A percentile compares a stretch with the other conserved stretches of the same genome.
These are phyloP conservation scores for Colletotrichum neosansevieriae DNA, from an alignment of 2,329 filamentous ascomycete genomes.

Conservation along the genomic window DNA sequence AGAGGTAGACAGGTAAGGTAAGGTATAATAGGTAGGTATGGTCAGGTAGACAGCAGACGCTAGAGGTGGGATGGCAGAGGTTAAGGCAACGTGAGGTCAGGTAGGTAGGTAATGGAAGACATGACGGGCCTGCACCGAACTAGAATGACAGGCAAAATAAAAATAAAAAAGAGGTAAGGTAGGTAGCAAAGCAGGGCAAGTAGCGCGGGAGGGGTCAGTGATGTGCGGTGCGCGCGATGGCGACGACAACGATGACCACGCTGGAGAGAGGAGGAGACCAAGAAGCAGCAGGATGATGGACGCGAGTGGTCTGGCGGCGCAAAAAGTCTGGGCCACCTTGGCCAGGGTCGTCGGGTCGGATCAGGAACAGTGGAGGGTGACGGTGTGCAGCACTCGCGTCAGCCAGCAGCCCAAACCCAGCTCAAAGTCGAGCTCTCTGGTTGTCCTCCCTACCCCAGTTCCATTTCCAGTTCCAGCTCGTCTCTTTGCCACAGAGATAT, in stretches of 20 bases:
- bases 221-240: background rate
- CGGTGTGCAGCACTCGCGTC: constrained; percentile 4
- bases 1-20: background rate
- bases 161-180: background rate
- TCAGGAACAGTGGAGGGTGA: constrained; percentile 27
- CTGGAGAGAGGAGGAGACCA: background rate
- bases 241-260: no score
- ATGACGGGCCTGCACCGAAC: background rate
- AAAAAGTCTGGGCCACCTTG: constrained; percentile 31
- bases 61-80: background rate
- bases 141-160: background rate
- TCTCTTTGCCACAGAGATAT: background rate
- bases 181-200: constrained; percentile 16
- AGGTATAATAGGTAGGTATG: background rate
- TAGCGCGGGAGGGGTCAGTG: constrained; percentile 29
- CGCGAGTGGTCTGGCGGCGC: constrained; percentile 24
- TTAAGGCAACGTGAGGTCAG: no score
- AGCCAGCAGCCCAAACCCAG: background rate
- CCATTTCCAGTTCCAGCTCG: background rate
- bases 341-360: constrained; percentile 18
- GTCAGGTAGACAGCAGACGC: background rate
- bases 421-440: no score
- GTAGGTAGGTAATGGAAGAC: no score
- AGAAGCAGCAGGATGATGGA: background rate
- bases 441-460: background rate